Evolutionary conservation across 2,329 filamentous ascomycete genomes (phyloP), one percentile per base, ranked within the genome.

Genomic region (Anisogramma anomala): DNA sequence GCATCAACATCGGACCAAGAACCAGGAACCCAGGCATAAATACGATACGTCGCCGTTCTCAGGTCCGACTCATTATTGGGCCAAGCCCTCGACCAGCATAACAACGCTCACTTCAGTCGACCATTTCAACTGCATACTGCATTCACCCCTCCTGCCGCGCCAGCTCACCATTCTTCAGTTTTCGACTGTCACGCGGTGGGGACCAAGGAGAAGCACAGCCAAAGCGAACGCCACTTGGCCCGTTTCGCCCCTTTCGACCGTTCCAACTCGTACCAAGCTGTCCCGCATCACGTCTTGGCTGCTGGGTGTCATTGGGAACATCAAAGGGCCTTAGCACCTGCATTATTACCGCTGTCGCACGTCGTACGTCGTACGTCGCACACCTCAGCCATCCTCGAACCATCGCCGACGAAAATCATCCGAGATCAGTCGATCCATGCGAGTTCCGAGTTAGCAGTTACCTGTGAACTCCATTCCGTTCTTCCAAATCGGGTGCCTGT

Each of bases 341-440:
- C n/a, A n/a, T n/a, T n/a, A n/a, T n/a, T n/a, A n/a, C n/a, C n/a
- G n/a, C n/a, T n/a, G n/a, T n/a, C n/a, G n/a, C 38, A 23, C 37
- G 41, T 43, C 39, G 37, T 39, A 33, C 43, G 43, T 40, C 42
- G 46, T 43, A 39, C 45, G 41, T 47, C 39, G 43, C 41, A 40
- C 48, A 46, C 42, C 33, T 39, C 39, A 36, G 36, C 48, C 46
- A 43, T 26, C 14, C 46, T 50, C 48, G 48, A 48, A 47, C 48
- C 46, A 50, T 45, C 14, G 25, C 42, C 38, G 41, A 17, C 6
- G 19, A 22, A 36, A 40, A 48, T 42, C 43, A 43, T 41, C 40
- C 41, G 42, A 36, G 33, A 31, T 9, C 28, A 38, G 43, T 45
- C 46, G 42, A 22, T 39, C 43, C 45, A 37, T 26, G 26, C 19